phyloP scores from a whole-genome alignment of 2,329 filamentous ascomycete species.

The Diplodia sapinea region DNA sequence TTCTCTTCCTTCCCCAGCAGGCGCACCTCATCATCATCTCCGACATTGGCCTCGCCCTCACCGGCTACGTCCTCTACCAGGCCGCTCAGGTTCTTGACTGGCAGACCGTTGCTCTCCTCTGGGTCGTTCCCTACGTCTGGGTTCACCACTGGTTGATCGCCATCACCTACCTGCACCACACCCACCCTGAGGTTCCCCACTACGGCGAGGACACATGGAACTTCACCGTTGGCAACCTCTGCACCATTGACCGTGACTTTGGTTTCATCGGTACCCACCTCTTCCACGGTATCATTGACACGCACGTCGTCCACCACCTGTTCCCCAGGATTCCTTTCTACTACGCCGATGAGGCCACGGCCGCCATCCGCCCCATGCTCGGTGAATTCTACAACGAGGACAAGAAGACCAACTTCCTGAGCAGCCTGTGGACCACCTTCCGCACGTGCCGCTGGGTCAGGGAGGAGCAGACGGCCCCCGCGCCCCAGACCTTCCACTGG shows the following conservation, averaged over 20 bases:
- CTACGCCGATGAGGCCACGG: constrained; percentile 64
- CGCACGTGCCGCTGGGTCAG: constrained; percentile 26
- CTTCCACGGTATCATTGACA: constrained; percentile 70
- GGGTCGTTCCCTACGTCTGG: constrained; percentile 71
- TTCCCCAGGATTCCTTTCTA: constrained; percentile 68
- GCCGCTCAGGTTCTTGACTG: constrained; percentile 55
- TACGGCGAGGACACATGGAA: constrained; percentile 66
- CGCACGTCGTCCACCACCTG: constrained; percentile 68
- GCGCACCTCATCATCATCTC: constrained; percentile 62
- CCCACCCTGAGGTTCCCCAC: constrained; percentile 63
- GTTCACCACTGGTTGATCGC: constrained; percentile 75
- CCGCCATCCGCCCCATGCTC: constrained; percentile 62
- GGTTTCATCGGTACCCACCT: constrained; percentile 69
- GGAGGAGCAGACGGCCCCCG: constrained; percentile 11
- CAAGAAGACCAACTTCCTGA: constrained; percentile 31
- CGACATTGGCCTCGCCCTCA: constrained; percentile 65
- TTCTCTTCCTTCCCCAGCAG: constrained; percentile 66
- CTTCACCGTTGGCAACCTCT: constrained; percentile 66
- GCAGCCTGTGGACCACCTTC: constrained; percentile 30
- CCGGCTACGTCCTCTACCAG: constrained; percentile 56
- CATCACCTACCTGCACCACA: constrained; percentile 78
- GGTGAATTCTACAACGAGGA: constrained; percentile 61
- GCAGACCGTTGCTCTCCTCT: constrained; percentile 64
- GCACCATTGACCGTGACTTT: constrained; percentile 69
- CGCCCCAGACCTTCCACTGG: constrained; percentile 15